Base-by-base conservation (phyloP, 2,329 filamentous ascomycete genomes). In the Lachnellula cervina region DNA sequence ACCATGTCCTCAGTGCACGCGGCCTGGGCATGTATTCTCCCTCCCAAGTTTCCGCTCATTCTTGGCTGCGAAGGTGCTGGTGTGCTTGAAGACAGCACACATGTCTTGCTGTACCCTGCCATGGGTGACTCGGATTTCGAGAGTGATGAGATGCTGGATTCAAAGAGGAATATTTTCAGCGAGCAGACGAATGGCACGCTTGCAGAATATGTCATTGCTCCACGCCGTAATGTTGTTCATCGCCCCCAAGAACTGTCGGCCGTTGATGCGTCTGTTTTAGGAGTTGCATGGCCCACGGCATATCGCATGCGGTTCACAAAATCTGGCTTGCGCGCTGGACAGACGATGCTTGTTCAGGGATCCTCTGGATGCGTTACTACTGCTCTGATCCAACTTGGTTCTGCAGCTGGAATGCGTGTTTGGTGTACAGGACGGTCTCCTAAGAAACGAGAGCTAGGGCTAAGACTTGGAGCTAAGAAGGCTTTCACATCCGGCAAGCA, bases 341-440 rank as follows among this genome's bases (percentile, higher is more conserved):
- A 66, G 43, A 62, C 52, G 16, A 65, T 66, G 63, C 48, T 66
- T 1, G 61, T 64, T 11, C 61, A 64, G 47, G 64, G 64, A 5
- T 61, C 58, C 19, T 61, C 56, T 14, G 62, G 61, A 13, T 61
- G 61, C 3, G 58, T 64, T 13, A 57, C 59, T 17, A 62, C 57
- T 17, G 63, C 62, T 13, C 49, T 65, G 19, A 63, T 64, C 19
- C 59, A 65, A 48, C 44, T 65, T 17, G 62, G 62, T 21, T 34
- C 51, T 28, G 62, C 60, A 2, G 59, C 60, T 9, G 62, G 62
- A 5, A 63, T 62, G 60, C 37, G 43, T n/a, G 62, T 63, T 4
- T 64, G 61, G 61, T 59, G 53, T 54, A 62, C 58, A 14, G 61
- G 62, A 16, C 52, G 63, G 11, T 61, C 52, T 7, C 51, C 52